Evolutionary conservation across 2,329 filamentous ascomycete species (phyloP), one percentile per base, ranked within the genome.

Genomic region (Furcasterigmium sp.): DNA sequence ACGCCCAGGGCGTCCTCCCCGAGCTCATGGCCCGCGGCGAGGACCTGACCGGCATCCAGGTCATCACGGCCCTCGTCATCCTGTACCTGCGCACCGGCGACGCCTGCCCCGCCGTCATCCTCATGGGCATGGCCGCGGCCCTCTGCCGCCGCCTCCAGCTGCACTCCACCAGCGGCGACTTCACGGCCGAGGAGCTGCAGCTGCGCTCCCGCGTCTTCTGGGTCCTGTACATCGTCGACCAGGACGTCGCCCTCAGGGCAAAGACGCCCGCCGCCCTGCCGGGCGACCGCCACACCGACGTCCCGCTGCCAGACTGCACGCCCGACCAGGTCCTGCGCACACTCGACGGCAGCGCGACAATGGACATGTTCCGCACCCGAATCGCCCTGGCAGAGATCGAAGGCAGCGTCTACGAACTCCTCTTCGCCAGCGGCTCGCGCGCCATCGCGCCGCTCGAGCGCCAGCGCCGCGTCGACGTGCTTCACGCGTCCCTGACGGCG

Each of bases 371-470:
- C 44, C 57, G 67, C 5, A 46, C 59, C n/a, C 58, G 64, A 2
- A 56, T 69, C 3, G 63, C 68, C 37, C 57, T 72, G 3, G 61
- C 63, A 1, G 61, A 67, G 28, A 57, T 72, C 7, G 47, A 70
- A 20, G 68, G 68, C 17, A 63, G 61, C 38, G 56, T 68, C 0
- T 69, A 68, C 37, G 66, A 71, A 25, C 54, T 59, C 8, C 51
- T 71, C 2, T 64, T 65, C 44, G 43, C 40, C 46, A 48, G 11
- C 17, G 7, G 11, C 7, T 26, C 23, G 23, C 7, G 23, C 7
- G 11, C 7, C 7, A 26, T 26, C 7, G 7, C 23, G 7, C 7
- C 23, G 7, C 11, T 11, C 7, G 23, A 26, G 11, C 23, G 23
- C 11, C 23, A 26, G 7, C 23, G 23, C 23, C 23, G 23, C 23